Percentiles rank a stretch among this genome's conserved stretches.
These are phyloP conservation scores for Fusarium armeniacum DNA, from an alignment of 2,329 filamentous ascomycete species.

Conservation along the genomic window DNA sequence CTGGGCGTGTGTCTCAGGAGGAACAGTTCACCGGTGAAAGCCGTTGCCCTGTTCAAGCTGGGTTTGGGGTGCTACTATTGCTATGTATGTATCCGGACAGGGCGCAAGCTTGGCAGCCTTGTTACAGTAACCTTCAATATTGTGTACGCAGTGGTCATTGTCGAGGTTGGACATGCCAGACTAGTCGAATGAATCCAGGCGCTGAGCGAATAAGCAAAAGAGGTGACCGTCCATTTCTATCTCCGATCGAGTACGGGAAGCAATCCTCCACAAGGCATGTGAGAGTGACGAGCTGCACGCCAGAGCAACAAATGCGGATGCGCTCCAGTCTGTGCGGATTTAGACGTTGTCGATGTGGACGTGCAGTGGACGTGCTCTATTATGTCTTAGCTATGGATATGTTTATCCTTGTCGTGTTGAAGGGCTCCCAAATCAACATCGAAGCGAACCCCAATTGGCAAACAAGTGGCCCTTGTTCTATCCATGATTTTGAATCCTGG, in stretches of 20 bases:
- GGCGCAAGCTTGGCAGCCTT: conserved; percentile 39
- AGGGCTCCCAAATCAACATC: conserved; percentile 31
- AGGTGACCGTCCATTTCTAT: conserved; percentile 33
- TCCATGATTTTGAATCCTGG: conserved; percentile 29
- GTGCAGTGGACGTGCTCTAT: conserved; percentile 34
- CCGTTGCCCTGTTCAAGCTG: conserved; percentile 40
- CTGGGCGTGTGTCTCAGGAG: conserved; percentile 50
- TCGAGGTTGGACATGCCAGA: conserved; percentile 23
- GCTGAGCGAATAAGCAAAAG: conserved; percentile 4
- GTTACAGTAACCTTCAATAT: conserved; percentile 40
- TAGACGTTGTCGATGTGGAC: conserved; percentile 37
- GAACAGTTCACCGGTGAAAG: conserved; percentile 46
- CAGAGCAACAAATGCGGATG: conserved; percentile 16
- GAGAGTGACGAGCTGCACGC: conserved; percentile 42
- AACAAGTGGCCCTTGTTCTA: conserved; percentile 35
- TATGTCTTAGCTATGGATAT: conserved; percentile 17
- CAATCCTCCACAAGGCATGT: conserved; percentile 38
- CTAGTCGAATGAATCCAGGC: background rate
- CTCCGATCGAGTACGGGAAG: conserved; percentile 23
- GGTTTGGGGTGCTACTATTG: conserved; percentile 22
- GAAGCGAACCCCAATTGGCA: conserved; percentile 26
- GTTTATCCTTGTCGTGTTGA: conserved; percentile 36
- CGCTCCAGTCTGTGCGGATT: conserved; percentile 39
- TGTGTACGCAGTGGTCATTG: conserved; percentile 17
- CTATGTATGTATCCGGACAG: conserved; percentile 30